Base-by-base conservation (phyloP, 2,329 filamentous ascomycete species). In the Fusarium tricinctum region DNA sequence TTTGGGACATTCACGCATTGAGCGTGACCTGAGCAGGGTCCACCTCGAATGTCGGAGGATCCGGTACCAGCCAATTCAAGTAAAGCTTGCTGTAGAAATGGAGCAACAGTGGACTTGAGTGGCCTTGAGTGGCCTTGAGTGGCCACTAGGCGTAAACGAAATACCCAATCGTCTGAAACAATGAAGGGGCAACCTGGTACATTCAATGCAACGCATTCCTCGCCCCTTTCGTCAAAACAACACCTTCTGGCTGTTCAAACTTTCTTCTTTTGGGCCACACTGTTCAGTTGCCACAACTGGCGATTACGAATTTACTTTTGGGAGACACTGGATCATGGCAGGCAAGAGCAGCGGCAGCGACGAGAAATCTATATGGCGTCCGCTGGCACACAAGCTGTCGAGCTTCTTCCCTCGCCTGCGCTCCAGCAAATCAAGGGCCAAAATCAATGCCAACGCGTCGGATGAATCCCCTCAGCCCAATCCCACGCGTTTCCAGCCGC, bases 141-240 rank as follows among this genome's bases (percentile, higher is more conserved):
- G 33, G 8, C 33, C 15, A 35, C 33, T 35, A 35, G 15, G 35
- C 17, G 5, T 38, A 38, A 38, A 38, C 33, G 33, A 38, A 38
- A 38, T 38, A 38, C 33, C 33, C 33, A 38, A 17, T 38, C 8
- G 33, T 17, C 33, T 64, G 61, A 64, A 64, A 64, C 59, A 64
- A 64, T 64, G 59, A 64, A 64, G 61, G 61, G 61, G 61, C n/a
- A 43, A 44, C 14, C 30, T 33, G 13, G 30, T 33, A 14, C 30
- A 33, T 33, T 26, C 45, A 64, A 58, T 64, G 61, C 61, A 58
- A 44, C 59, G 33, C 59, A 64, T 64, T 52, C 59, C 61, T 64
- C 51, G 26, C 61, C 59, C 59, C 61, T 64, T 64, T 64, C 45
- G 35, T 28, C 59, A 64, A 64, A 64, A 64, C 61, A 64, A 39